Percentiles rank a stretch among this genome's conserved stretches.
Evolutionary conservation across 371 early-diverging fungal genomes (phyloP).

Genomic region (Amoeboaphelidium protococcarum): DNA sequence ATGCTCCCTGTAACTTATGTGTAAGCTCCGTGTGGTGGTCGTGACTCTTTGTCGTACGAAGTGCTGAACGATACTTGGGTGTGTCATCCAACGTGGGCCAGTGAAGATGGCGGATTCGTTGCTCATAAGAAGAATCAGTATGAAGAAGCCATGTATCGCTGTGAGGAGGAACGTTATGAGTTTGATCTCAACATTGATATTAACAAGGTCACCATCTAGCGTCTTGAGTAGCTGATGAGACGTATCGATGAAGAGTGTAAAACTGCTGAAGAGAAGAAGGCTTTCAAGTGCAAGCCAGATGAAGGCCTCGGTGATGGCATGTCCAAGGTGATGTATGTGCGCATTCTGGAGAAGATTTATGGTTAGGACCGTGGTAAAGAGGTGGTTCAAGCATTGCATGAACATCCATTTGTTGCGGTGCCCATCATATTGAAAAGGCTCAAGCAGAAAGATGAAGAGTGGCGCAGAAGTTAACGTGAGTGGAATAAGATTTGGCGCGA

Average conservation of each 20-base stretch:
- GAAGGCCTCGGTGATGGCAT: constrained; percentile 13
- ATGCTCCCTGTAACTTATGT: constrained; percentile 8
- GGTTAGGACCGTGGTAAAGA: constrained; percentile 58
- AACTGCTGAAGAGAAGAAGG: neutral
- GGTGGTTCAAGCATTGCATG: constrained; percentile 70
- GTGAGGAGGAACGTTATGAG: constrained; percentile 97
- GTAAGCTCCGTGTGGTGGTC: constrained; percentile 39
- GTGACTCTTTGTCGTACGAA: constrained; percentile 63
- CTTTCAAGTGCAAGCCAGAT: neutral
- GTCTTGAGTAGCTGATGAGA: constrained; percentile 28
- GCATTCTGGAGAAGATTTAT: constrained; percentile 78
- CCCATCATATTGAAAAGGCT: constrained; percentile 87
- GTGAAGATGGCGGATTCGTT: constrained; percentile 81
- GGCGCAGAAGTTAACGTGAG: constrained; percentile 59
- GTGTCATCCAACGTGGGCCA: constrained; percentile 78
- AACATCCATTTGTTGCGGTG: constrained; percentile 70
- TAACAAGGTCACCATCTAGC: constrained; percentile 59
- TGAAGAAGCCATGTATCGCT: constrained; percentile 84
- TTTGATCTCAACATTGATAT: constrained; percentile 91
- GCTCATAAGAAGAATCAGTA: constrained; percentile 74
- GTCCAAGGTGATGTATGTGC: constrained; percentile 56
- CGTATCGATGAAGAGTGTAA: neutral
- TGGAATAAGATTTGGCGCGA: constrained; percentile 92
- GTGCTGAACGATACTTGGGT: constrained; percentile 89
- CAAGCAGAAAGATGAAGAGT: constrained; percentile 93